Percentiles rank a stretch among this genome's conserved stretches.
phyloP scores from a whole-genome alignment of 306 rosid species.

The Pueraria montana region DNA sequence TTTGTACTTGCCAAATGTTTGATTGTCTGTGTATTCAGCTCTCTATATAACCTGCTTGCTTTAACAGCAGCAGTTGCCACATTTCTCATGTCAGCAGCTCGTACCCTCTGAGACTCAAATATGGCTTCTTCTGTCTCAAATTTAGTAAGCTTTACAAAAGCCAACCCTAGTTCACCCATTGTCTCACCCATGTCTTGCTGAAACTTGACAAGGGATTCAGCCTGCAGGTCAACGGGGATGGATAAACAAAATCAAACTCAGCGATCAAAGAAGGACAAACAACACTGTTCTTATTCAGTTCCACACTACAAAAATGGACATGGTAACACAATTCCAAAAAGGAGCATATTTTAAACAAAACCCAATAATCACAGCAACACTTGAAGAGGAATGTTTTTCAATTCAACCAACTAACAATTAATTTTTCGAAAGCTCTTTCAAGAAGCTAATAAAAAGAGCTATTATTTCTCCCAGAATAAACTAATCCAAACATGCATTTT shows the following conservation, averaged over 20 bases:
- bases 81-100: conserved; percentile 82
- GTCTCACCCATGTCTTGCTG: conserved; percentile 99
- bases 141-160: conserved; percentile 87
- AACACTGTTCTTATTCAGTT: conserved; percentile 23
- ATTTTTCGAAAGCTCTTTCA: background rate
- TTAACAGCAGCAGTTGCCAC: conserved; percentile 96
- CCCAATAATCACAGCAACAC: conserved; percentile 18
- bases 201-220: conserved; percentile 91
- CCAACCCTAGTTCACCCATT: conserved; percentile 90
- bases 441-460: background rate
- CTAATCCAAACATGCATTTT: background rate
- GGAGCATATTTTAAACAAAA: conserved; percentile 35
- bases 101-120: conserved; percentile 68
- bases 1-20: conserved; percentile 78
- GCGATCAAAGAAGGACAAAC: conserved; percentile 31
- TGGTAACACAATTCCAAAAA: conserved; percentile 29
- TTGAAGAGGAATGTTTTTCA: conserved; percentile 26
- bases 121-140: conserved; percentile 89
- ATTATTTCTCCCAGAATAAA: background rate
- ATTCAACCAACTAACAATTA: conserved; percentile 28
- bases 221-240: conserved; percentile 68
- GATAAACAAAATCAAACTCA: conserved; percentile 28
- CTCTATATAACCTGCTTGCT: conserved; percentile 90
- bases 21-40: conserved; percentile 92
- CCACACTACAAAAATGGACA: conserved; percentile 20